Conservation (phyloP, 2,329 filamentous ascomycete genomes). For the Xylariomycetidae sp. region DNA sequence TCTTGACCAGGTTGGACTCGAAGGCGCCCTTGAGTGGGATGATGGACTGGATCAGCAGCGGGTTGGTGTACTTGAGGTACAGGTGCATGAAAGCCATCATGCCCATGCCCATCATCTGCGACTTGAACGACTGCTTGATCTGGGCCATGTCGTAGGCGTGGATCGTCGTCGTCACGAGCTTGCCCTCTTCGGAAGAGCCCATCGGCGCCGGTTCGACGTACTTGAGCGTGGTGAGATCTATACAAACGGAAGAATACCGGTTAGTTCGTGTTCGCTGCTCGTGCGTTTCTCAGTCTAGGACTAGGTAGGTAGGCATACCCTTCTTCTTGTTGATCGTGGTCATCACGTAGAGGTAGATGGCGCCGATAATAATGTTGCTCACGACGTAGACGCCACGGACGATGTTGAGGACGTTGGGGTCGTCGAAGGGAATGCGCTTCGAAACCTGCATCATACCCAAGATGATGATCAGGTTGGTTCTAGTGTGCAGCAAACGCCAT, state of each 20-base stretch:
- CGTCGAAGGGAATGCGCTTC: slow-evolving; percentile 91
- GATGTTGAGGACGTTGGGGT: slow-evolving; percentile 56
- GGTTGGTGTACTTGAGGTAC: slow-evolving; percentile 99
- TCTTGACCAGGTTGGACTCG: slow-evolving; percentile 94
- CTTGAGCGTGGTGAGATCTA: slow-evolving; percentile 95
- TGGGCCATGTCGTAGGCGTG: slow-evolving; percentile 90
- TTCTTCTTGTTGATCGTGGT: slow-evolving; percentile 90
- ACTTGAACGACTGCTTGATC: slow-evolving; percentile 78
- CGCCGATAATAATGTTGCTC: slow-evolving; percentile 75
- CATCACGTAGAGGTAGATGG: slow-evolving; percentile 81
- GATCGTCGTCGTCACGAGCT: slow-evolving; percentile 93
- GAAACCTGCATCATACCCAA: slow-evolving; percentile 97
- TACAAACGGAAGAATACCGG: slow-evolving; percentile 1
- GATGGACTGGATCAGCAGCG: slow-evolving; percentile 96
- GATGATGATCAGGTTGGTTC: slow-evolving; percentile 90
- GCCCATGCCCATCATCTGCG: slow-evolving; percentile 88
- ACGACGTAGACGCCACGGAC: slow-evolving; percentile 49
- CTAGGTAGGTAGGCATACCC: too few species aligned
- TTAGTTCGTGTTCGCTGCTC: slow-evolving; percentile 2
- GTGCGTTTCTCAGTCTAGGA: background rate
- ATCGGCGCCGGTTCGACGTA: slow-evolving; percentile 95
- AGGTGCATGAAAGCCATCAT: slow-evolving; percentile 99
- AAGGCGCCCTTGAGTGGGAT: slow-evolving; percentile 94
- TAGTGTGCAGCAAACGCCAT: slow-evolving; percentile 34
- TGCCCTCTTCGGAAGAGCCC: slow-evolving; percentile 89